Percentiles rank a stretch among this genome's conserved stretches.
phyloP scores from a whole-genome alignment of 139 green algal genomes.

The Diplosphaera chodatii region DNA sequence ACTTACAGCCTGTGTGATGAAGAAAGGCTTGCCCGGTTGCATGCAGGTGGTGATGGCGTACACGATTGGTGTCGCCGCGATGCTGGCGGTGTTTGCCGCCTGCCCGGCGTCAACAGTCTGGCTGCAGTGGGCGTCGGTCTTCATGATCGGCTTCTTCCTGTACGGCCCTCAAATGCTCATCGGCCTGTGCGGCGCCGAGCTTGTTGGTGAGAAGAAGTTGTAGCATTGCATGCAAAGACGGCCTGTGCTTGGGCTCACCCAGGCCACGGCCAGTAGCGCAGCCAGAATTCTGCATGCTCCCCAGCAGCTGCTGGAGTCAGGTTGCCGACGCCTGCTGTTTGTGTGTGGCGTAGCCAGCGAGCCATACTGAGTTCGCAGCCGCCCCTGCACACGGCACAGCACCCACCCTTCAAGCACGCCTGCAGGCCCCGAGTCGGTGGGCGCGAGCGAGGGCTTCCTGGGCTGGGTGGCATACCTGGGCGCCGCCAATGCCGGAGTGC shows the following conservation, averaged over 20 bases:
- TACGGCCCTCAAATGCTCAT: conserved; percentile 67
- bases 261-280: too few species aligned
- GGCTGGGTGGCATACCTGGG: conserved; percentile 83
- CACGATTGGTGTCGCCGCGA: conserved; percentile 78
- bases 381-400: not conserved
- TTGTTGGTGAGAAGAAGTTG: conserved; percentile 33
- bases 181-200: conserved; percentile 42
- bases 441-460: conserved; percentile 73
- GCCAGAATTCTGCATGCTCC: too few species aligned
- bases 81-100: conserved; percentile 67
- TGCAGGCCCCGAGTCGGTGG: conserved; percentile 38
- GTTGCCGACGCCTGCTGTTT: too few species aligned
- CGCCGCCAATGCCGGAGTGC: conserved; percentile 86
- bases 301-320: too few species aligned
- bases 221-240: too few species aligned
- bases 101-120: conserved; percentile 42
- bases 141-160: conserved; percentile 65
- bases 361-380: too few species aligned
- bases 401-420: not conserved
- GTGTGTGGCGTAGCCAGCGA: too few species aligned
- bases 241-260: too few species aligned
- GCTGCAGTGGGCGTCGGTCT: conserved; percentile 85
- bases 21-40: too few species aligned
- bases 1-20: too few species aligned
- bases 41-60: conserved; percentile 90